phyloP scores from a whole-genome alignment of 495 filamentous ascomycete genomes.

The Annulohypoxylon nitens region DNA sequence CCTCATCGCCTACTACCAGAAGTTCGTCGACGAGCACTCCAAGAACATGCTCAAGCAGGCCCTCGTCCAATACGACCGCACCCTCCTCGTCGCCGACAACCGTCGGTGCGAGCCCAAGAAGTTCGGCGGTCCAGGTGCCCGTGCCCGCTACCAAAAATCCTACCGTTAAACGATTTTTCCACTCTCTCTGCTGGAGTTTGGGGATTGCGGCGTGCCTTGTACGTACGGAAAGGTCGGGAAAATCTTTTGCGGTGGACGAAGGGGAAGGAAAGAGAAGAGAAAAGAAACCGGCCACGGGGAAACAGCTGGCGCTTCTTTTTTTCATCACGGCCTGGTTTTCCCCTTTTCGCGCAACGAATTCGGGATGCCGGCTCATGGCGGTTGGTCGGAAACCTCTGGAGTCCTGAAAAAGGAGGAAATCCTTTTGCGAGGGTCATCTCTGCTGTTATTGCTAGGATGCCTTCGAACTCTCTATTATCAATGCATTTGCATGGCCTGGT shows the following conservation, averaged over 20 bases:
- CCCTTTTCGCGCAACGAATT: slow-evolving; percentile 43
- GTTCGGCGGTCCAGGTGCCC: slow-evolving; percentile 92
- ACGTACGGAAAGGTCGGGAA: slow-evolving; percentile 19
- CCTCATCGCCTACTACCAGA: slow-evolving; percentile 99
- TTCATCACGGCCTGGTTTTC: slow-evolving; percentile 30
- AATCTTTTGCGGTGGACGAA: slow-evolving; percentile 6
- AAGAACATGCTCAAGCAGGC: slow-evolving; percentile 99
- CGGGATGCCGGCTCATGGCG: slow-evolving; percentile 43
- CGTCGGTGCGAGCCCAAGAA: slow-evolving; percentile 94
- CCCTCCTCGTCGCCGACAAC: slow-evolving; percentile 97
- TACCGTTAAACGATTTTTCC: slow-evolving; percentile 67
- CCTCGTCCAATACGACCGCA: slow-evolving; percentile 94
- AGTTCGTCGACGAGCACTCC: slow-evolving; percentile 99
- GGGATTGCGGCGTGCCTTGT: slow-evolving; percentile 3
- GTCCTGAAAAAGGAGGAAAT: slow-evolving; percentile 48
- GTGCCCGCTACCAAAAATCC: slow-evolving; percentile 94
- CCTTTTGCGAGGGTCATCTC: slow-evolving; percentile 46
- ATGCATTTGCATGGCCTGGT: slow-evolving; percentile 57
- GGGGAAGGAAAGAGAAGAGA: slow-evolving; percentile 6
- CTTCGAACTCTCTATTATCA: slow-evolving; percentile 45
- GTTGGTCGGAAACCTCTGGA: slow-evolving; percentile 50
- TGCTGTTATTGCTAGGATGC: slow-evolving; percentile 35
- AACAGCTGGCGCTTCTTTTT: slow-evolving; percentile 29
- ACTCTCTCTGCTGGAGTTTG: not conserved
- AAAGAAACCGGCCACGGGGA: slow-evolving; percentile 25